Conservation (phyloP, 768 basidiomycete genomes). For the Kwoniella dejecticola region DNA sequence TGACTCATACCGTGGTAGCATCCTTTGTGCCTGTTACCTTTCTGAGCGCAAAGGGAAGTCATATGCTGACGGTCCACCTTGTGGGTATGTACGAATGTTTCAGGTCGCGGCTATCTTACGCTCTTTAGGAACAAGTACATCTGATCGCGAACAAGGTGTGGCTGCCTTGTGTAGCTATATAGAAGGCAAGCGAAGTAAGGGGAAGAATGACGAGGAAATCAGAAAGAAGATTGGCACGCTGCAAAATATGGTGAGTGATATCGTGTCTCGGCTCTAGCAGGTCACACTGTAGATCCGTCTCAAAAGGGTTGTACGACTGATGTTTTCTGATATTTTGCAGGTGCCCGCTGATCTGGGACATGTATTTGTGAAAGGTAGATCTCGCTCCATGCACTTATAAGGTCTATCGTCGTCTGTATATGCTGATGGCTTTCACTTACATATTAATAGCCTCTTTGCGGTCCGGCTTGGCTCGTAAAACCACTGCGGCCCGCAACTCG, state of each 20-base stretch:
- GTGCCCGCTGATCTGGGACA: slow-evolving; percentile 7
- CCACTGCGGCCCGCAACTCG: no score
- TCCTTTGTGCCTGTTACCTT: no score
- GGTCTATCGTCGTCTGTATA: no score
- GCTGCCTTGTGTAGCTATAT: slow-evolving; percentile 10
- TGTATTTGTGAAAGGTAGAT: slow-evolving; percentile 10
- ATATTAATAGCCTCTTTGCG: no score
- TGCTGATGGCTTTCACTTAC: no score
- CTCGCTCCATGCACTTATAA: no score
- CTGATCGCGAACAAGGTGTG: slow-evolving; percentile 5
- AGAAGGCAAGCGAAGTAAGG: slow-evolving; percentile 11
- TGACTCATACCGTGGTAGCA: no score
- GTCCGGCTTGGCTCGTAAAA: no score
- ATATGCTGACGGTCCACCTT: not conserved
- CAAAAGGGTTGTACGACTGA: not conserved
- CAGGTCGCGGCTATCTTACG: slow-evolving; percentile 12
- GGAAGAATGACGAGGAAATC: slow-evolving; percentile 15
- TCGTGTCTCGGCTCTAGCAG: not conserved
- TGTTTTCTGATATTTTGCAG: not conserved
- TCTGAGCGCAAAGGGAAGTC: not conserved
- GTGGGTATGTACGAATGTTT: no score
- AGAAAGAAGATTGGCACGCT: slow-evolving; percentile 1
- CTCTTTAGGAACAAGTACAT: slow-evolving; percentile 5
- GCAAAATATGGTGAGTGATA: slow-evolving; percentile 12
- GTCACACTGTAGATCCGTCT: not conserved